phyloP scores from a whole-genome alignment of 345 rosid genomes.

The Draba incana region DNA sequence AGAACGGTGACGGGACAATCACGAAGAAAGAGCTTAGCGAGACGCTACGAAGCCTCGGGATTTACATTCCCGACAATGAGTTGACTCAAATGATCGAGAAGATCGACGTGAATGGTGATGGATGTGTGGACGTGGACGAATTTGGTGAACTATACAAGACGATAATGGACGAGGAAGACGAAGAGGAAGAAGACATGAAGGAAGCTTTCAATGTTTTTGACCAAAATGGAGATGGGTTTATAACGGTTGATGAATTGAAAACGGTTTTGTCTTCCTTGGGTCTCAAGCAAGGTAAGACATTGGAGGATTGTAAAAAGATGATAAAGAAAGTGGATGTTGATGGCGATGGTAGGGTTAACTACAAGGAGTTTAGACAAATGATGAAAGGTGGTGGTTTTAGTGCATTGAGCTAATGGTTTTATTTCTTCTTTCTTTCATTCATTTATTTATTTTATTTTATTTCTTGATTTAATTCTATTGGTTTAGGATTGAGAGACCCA shows the following conservation, averaged over 20 bases:
- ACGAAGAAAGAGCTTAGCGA: constrained; percentile 64
- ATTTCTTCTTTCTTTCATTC: neutral
- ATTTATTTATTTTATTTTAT: neutral
- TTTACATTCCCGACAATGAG: constrained; percentile 64
- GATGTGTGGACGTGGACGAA: constrained; percentile 70
- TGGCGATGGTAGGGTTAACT: constrained; percentile 85
- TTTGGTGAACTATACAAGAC: constrained; percentile 63
- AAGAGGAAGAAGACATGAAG: constrained; percentile 72
- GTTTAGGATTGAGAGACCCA: constrained; percentile 6
- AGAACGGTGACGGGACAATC: constrained; percentile 75
- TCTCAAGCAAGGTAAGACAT: constrained; percentile 67
- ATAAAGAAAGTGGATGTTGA: constrained; percentile 80
- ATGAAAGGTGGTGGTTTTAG: constrained; percentile 55
- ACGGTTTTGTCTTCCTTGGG: constrained; percentile 75
- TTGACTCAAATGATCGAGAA: constrained; percentile 55
- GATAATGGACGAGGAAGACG: constrained; percentile 58
- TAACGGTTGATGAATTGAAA: constrained; percentile 76
- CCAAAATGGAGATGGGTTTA: constrained; percentile 81
- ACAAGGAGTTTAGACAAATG: constrained; percentile 59
- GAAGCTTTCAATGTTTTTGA: constrained; percentile 94
- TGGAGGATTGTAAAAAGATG: constrained; percentile 80
- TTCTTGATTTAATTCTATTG: constrained; percentile 22
- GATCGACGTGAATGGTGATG: constrained; percentile 61
- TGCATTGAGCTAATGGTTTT: constrained; percentile 37
- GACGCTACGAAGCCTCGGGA: constrained; percentile 70